Conservation (phyloP, 176 grass and related monocot genomes). For the Metroxylon sagu region DNA sequence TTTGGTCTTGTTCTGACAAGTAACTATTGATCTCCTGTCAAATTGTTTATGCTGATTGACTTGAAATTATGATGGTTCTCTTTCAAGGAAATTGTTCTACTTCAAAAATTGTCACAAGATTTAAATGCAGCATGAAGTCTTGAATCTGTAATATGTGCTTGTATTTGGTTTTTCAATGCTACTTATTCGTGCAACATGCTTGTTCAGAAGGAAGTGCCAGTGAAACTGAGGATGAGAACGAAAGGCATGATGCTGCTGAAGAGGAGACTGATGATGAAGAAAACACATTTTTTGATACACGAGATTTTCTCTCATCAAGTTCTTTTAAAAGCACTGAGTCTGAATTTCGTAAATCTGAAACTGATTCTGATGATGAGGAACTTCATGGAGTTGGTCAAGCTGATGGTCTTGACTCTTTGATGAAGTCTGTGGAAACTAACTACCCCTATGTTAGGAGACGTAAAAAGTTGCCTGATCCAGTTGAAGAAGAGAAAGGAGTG, state of each 20-base stretch:
- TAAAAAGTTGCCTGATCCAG: conserved; percentile 86
- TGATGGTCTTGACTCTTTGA: conserved; percentile 74
- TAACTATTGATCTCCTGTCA: too few species aligned
- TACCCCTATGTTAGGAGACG: conserved; percentile 86
- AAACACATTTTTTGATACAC: conserved; percentile 88
- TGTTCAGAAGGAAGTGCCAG: conserved; percentile 82
- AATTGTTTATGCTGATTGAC: too few species aligned
- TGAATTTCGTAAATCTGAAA: conserved; percentile 78
- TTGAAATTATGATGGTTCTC: too few species aligned
- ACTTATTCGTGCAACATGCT: too few species aligned
- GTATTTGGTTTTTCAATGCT: too few species aligned
- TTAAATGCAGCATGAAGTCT: too few species aligned
- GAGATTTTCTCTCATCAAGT: conserved; percentile 93
- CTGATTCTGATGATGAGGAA: conserved; percentile 77
- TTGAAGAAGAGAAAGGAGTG: conserved; percentile 97
- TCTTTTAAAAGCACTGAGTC: conserved; percentile 93
- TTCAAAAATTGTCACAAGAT: too few species aligned
- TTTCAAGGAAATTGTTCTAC: too few species aligned
- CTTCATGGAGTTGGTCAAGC: conserved; percentile 32
- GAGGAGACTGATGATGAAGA: conserved; percentile 95
- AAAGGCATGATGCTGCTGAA: conserved; percentile 88
- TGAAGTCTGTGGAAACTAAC: conserved; percentile 68
- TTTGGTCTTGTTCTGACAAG: too few species aligned
- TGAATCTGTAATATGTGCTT: too few species aligned
- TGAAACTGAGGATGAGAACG: conserved; percentile 97